Evolutionary conservation across 1,284 basidiomycete genomes (phyloP), one percentile per base, ranked within the genome.

Genomic region (Apiotrichum sp.): DNA sequence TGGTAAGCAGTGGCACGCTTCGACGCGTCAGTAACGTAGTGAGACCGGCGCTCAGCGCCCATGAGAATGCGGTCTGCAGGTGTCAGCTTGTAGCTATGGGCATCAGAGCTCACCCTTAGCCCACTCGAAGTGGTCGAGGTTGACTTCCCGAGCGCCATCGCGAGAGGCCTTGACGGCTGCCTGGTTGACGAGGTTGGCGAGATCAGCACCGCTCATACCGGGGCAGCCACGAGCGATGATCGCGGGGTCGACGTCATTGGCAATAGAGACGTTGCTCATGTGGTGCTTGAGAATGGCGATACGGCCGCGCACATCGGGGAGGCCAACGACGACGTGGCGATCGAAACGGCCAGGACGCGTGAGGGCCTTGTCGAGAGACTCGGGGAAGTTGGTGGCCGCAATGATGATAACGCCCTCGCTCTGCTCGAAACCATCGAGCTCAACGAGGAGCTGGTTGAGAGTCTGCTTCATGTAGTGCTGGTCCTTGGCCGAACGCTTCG

Each of bases 331-430:
- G 33, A 77, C 75, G 67, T 86, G 86, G 66, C 89, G 84, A 77
- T 97, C 93, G 73, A 97, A 97, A 50, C 93, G 86, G 61, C 93
- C 93, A 38, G 93, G 93, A 65, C 93, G 87, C 41, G 93, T 86
- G 52, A 97, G 83, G 14, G 93, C 93, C 64, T 88, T 91, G 71
- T 95, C 91, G 57, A 97, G 79, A 52, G 87, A 87, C 68, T 95
- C 84, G 2, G 93, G 93, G 75, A 96, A 95, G 75, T 97, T 97
- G 52, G 93, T 97, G 5, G 93, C 93, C 43, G 88, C 92, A 62
- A 95, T 90, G 60, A 95, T 88, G 62, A 96, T 91, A 64, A 96
- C 84, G 38, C 92, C 90, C 73, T 96, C 92, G 42, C 81, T 83
- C 69, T 92, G 88, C 70, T 87, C 80, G 78, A 97, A 97, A 4